Percentiles rank a stretch among this genome's conserved stretches.
Evolutionary conservation across 108 stramenopile genomes (phyloP).

Genomic region (Aurantiochytrium sp.): DNA sequence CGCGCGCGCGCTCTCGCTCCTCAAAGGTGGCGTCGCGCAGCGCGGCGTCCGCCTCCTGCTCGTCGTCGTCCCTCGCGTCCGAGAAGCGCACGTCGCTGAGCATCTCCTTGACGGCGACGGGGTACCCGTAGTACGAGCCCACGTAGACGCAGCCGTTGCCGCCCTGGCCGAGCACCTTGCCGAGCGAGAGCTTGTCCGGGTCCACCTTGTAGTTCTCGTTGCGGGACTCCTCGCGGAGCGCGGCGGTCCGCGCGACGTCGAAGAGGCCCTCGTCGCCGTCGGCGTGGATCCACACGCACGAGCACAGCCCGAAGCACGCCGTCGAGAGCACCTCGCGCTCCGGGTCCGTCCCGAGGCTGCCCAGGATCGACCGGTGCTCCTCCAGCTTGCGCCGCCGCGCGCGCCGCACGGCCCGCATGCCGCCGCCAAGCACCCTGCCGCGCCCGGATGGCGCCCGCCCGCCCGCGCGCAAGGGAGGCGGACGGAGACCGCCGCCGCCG

Average conservation of each 20-base stretch:
- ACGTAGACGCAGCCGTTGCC: constrained; percentile 14
- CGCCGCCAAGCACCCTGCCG: too few relatives aligned
- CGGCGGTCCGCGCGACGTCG: background rate
- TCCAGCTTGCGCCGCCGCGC: background rate
- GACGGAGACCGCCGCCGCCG: too few relatives aligned
- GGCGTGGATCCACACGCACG: background rate
- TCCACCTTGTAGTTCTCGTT: background rate
- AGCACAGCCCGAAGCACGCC: background rate
- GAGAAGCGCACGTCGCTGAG: background rate
- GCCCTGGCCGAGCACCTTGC: constrained; percentile 20
- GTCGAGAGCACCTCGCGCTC: background rate
- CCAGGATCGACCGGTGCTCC: background rate
- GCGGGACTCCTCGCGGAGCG: background rate
- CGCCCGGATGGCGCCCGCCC: too few relatives aligned
- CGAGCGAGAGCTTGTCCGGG: background rate
- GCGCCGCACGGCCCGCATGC: background rate
- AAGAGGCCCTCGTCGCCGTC: background rate
- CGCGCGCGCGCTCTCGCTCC: background rate
- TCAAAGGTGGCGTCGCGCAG: background rate
- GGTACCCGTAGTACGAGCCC: constrained; percentile 11
- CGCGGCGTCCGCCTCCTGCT: too few relatives aligned
- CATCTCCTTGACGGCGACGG: constrained; percentile 14
- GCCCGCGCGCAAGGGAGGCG: too few relatives aligned
- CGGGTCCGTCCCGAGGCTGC: background rate
- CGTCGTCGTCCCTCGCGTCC: background rate